phyloP scores from a whole-genome alignment of 2,329 filamentous ascomycete genomes.

The Aspergillus quadricinctus region DNA sequence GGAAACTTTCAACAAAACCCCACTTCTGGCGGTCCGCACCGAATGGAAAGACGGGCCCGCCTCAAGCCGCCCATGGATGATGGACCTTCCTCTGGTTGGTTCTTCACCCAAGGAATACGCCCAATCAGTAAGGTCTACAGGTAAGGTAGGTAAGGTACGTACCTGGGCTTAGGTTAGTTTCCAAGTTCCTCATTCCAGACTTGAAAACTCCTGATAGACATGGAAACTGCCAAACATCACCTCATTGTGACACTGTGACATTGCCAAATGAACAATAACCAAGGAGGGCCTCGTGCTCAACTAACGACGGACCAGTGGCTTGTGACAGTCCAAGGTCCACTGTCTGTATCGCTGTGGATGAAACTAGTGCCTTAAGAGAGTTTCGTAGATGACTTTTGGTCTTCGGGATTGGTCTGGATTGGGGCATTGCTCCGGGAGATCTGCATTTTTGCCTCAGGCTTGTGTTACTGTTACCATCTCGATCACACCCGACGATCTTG shows the following conservation, averaged over 20 bases:
- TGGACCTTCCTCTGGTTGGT: conserved; percentile 1
- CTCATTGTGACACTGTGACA: not conserved
- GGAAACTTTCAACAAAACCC: conserved; percentile 2
- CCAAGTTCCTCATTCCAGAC: not conserved
- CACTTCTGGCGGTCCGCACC: conserved; percentile 17
- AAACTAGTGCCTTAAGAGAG: not conserved
- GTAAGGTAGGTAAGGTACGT: too few relatives aligned
- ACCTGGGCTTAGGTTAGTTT: not conserved
- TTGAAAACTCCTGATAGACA: not conserved
- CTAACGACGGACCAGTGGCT: too few relatives aligned
- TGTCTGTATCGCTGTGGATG: not conserved
- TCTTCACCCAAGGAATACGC: not conserved
- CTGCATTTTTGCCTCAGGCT: not conserved
- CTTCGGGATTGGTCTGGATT: not conserved
- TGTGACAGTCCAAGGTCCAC: not conserved
- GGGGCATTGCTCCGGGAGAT: not conserved
- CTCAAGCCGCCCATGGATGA: conserved; percentile 11
- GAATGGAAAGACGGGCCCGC: conserved; percentile 9
- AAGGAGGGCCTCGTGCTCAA: not conserved
- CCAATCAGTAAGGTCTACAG: not conserved
- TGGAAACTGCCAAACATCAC: not conserved
- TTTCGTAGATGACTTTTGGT: not conserved
- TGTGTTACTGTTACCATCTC: not conserved
- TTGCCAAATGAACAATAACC: not conserved
- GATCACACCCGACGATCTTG: not conserved